These are phyloP conservation scores for Monosporascus sp. DNA, from an alignment of 2,329 filamentous ascomycete genomes.

Conservation along the genomic window DNA sequence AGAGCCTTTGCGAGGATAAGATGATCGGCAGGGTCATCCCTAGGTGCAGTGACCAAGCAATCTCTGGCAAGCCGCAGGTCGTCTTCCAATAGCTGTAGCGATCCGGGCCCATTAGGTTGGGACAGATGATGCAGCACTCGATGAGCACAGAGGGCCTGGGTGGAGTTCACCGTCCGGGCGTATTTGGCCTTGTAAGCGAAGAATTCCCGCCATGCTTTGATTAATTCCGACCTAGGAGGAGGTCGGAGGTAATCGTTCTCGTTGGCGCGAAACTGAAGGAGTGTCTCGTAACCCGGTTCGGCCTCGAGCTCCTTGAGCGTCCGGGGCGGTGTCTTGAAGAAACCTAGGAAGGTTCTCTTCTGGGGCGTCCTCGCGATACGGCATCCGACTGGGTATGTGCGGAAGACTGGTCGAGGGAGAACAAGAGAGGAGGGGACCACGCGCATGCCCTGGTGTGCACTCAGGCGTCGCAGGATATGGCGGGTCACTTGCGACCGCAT, in stretches of 20 bases:
- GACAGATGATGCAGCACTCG: constrained; percentile 58
- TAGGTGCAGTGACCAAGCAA: constrained; percentile 37
- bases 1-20: constrained; percentile 41
- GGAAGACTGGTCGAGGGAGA: constrained; percentile 19
- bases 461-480: constrained; percentile 34
- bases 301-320: constrained; percentile 56
- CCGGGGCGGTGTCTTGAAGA: constrained; percentile 56
- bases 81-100: constrained; percentile 29
- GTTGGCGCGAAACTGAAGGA: constrained; percentile 63
- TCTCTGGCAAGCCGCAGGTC: constrained; percentile 42
- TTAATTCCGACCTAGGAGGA: constrained; percentile 58
- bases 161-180: constrained; percentile 51
- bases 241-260: constrained; percentile 59
- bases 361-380: constrained; percentile 26
- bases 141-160: constrained; percentile 58
- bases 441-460: constrained; percentile 17
- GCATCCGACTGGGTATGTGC: constrained; percentile 24
- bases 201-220: constrained; percentile 59
- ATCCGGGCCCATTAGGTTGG: constrained; percentile 27
- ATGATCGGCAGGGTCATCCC: constrained; percentile 40
- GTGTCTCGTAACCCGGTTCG: constrained; percentile 65
- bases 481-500: constrained; percentile 32
- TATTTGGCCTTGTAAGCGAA: constrained; percentile 50
- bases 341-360: constrained; percentile 55
- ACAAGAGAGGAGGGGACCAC: constrained; percentile 8